These are phyloP conservation scores for Fennellomyces sp. DNA, from an alignment of 371 early-diverging fungal genomes.

Conservation along the genomic window DNA sequence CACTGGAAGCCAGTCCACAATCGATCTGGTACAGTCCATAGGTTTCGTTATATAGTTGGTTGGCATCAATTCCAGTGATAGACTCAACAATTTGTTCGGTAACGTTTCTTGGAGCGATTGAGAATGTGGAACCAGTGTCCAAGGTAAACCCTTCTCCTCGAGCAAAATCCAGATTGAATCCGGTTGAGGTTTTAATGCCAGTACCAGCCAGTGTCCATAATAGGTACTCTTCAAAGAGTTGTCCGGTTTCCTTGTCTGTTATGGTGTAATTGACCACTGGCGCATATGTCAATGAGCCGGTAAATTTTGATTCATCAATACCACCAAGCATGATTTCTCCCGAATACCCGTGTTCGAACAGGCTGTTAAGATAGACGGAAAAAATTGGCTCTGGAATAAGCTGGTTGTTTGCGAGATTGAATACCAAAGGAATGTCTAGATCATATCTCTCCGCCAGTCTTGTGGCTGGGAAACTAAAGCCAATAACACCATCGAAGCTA, in stretches of 20 bases:
- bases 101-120: constrained; percentile 30
- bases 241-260: constrained; percentile 1
- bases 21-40: constrained; percentile 20
- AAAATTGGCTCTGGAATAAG: constrained; percentile 36
- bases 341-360: constrained; percentile 10
- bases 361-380: constrained; percentile 33
- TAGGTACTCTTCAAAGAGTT: constrained; percentile 13
- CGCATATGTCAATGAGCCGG: constrained; percentile 43
- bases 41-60: not conserved
- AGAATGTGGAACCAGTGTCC: constrained; percentile 50
- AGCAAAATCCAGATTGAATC: constrained; percentile 3
- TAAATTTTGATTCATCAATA: constrained; percentile 49
- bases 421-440: constrained; percentile 25
- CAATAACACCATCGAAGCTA: constrained; percentile 39
- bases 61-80: constrained; percentile 6
- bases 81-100: constrained; percentile 21
- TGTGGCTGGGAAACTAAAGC: constrained; percentile 34
- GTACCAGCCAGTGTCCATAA: constrained; percentile 41
- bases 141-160: constrained; percentile 30
- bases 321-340: constrained; percentile 46
- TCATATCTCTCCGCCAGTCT: constrained; percentile 12
- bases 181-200: constrained; percentile 4
- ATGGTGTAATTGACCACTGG: constrained; percentile 25
- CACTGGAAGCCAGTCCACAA: constrained; percentile 10
- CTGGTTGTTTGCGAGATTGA: constrained; percentile 26